Base-by-base conservation (phyloP, 1,139 yeast species). In the Debaryomyces nepalensis region DNA sequence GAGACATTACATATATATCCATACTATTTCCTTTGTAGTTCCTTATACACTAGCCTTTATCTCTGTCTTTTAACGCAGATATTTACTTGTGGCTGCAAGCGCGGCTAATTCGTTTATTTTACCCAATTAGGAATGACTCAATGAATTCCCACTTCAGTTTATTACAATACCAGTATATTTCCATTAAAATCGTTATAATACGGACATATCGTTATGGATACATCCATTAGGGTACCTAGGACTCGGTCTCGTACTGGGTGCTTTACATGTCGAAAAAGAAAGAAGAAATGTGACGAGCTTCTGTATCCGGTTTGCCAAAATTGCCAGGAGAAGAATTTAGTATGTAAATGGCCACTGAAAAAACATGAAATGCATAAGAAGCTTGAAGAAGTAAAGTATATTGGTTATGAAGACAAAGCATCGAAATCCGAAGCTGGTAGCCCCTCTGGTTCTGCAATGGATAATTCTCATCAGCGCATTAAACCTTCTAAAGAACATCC, bases 281-380 rank as follows among this genome's bases (percentile, higher is more conserved):
- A 63, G 52, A 69, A 65, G 55, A 70, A 68, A 49, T 70, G 75
- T 52, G 75, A 70, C 53, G 75, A 69, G 52, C 48, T 50, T 18
- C 62, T 60, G 58, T 69, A 61, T 43, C 75, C 75, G 4, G 44
- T 42, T 5, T 70, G 75, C 53, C 52, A 52, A 26, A 64, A 64
- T 44, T 69, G 75, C 49, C 47, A 51, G 34, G 33, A 37, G 9
- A 65, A 60, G 43, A 44, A 48, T 19, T 45, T 66, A 23, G 43
- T 44, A 19, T 70, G 75, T 50, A 51, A 52, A 26, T 70, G 75
- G 75, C 69, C 73, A 2, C 48, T 43, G 10, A 51, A 55, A 33
- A 64, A 61, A 29, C 63, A 61, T 31, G 63, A 63, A 40, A 43
- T 63, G 5, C 54, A 57, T 36, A 50, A 55, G 41, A 59, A 60